phyloP scores from a whole-genome alignment of 371 early-diverging fungal genomes.

The Mucor racemosus region DNA sequence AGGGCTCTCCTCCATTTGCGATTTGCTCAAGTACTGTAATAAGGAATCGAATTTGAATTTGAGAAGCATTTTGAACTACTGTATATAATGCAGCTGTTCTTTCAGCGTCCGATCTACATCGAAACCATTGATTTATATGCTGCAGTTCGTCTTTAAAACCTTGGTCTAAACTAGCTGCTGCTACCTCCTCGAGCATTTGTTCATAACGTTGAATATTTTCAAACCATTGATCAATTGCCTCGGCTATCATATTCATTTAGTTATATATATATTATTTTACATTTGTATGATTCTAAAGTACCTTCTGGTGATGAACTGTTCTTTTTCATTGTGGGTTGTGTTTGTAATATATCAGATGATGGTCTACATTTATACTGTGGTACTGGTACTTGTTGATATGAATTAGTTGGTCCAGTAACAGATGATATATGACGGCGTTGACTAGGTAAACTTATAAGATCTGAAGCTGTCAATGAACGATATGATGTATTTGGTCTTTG shows the following conservation, averaged over 20 bases:
- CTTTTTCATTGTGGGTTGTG: conserved; percentile 25
- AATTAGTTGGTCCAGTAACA: not conserved
- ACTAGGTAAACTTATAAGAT: conserved; percentile 30
- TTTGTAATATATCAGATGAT: conserved; percentile 41
- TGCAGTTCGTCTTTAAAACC: conserved; percentile 92
- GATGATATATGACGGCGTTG: conserved; percentile 3
- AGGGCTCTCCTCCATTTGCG: conserved; percentile 75
- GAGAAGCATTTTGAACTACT: conserved; percentile 88
- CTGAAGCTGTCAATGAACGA: conserved; percentile 45
- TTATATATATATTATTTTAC: not conserved
- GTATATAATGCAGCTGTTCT: conserved; percentile 91
- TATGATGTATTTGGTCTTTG: conserved; percentile 30
- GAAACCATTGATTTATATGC: conserved; percentile 96
- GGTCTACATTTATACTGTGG: conserved; percentile 20
- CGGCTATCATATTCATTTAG: conserved; percentile 43
- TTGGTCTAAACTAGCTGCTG: conserved; percentile 89
- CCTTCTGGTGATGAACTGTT: conserved; percentile 41
- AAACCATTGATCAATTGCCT: conserved; percentile 91
- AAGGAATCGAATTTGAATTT: conserved; percentile 92
- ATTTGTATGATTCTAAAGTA: conserved; percentile 9
- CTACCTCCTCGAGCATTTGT: conserved; percentile 93
- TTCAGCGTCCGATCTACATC: conserved; percentile 89
- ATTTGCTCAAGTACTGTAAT: conserved; percentile 91
- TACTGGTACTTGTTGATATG: not conserved
- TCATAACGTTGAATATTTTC: conserved; percentile 92